Base-by-base conservation (phyloP, 2,329 filamentous ascomycete species). In the Diaporthe sp. region DNA sequence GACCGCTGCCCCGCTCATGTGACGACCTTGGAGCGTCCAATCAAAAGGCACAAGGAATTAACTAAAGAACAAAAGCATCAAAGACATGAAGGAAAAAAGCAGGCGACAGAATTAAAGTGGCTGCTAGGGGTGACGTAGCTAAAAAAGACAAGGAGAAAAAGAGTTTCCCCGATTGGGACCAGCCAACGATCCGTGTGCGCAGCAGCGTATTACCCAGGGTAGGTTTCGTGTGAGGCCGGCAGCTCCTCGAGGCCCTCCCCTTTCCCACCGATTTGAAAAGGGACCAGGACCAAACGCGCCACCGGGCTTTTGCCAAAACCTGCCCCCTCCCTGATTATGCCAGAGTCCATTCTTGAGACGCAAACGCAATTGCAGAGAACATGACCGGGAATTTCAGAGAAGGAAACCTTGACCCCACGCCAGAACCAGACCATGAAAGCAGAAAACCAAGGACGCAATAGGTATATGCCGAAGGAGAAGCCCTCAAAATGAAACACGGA, bases 101-200 rank as follows among this genome's bases (percentile, higher is more conserved):
- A 81, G 80, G 78, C 74, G 75, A 78, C 81, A 80, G 80, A 79
- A 87, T 84, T 84, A 85, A 84, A 85, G 80, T 82, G 79, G 80
- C 71, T 77, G 80, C 77, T 85, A 85, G 79, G 80, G 82, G 81
- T 83, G 85, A 85, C 84, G 83, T 85, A 86, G 85, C 85, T 73
- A 86, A 87, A 84, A 84, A 84, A 83, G 83, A 87, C 85, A 87
- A 83, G 83, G 85, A 83, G 82, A 84, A 82, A 85, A 84, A 81
- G 79, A 82, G 79, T 80, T 78, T 81, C 81, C 81, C 81, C 81
- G 84, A 80, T 85, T 85, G 89, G 87, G 87, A 85, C 88, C 88
- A 88, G 87, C 88, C 87, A 88, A 86, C 83, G 82, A 81, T 81
- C 80, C 73, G 72, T 81, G 79, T 77, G 80, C 81, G 84, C 85